Evolutionary conservation across 1,284 basidiomycete genomes (phyloP), one percentile per base, ranked within the genome.

Genomic region (Schizophyllum amplum): DNA sequence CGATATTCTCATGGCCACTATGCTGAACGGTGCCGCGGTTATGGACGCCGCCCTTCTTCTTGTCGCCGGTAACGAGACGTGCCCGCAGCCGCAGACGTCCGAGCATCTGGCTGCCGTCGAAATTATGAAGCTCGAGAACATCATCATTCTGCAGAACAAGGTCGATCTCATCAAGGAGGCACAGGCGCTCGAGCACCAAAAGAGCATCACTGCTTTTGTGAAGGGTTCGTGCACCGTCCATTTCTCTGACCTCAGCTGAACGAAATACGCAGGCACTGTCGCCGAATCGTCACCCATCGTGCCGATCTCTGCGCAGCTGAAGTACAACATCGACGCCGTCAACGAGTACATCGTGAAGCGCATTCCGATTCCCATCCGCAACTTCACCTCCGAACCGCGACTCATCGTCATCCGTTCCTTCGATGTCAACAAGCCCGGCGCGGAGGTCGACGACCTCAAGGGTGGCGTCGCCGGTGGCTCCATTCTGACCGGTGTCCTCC

Each of bases 381-480:
- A 99, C 77, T 99, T 99, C 72, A 81, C 86, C 46, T 88, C 94
- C 49, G 86, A 92, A 63, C 94, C 96, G 0, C 86, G 89, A 52
- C 85, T 99, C 63, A 98, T 99, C 67, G 95, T 99, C 69, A 99
- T 99, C 71, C 93, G 94, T 67, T 98, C 95, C n/a, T 99, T 99
- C 75, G 97, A 99, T 72, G 96, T 99, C 71, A 99, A 99, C 83
- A 98, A 98, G 76, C 96, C 96, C 11, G 96, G 96, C 70, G 86
- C 95, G 4, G 93, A 96, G 70, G 94, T 99, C 7, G 90, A 97
- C 65, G 96, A 99, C 60, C 82, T 99, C 59, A 96, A 97, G 74
- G 96, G 96, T 62, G 97, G 97, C 70, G 97, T 99, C 26, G 97
- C 96, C 17, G 96, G 96, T 74, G 96, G 96, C 46, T 95, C 91